phyloP scores from a whole-genome alignment of 371 early-diverging fungal species.

The Mucor plumbeus region DNA sequence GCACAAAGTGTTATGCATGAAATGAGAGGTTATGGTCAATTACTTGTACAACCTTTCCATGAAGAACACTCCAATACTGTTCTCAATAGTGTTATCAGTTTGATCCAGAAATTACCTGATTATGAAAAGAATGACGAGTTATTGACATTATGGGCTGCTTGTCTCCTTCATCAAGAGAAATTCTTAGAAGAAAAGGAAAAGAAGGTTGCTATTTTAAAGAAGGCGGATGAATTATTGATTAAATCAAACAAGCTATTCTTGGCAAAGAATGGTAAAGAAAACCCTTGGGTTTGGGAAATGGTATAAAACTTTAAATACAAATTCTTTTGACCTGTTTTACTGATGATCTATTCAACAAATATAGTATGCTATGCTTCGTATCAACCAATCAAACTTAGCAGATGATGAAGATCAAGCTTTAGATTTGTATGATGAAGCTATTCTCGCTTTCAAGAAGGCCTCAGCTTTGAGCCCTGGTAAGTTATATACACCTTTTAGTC shows the following conservation, averaged over 20 bases:
- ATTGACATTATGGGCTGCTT: conserved; percentile 38
- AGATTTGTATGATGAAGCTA: conserved; percentile 34
- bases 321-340: background rate
- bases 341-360: background rate
- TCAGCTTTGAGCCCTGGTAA: conserved; percentile 31
- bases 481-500: background rate
- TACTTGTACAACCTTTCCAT: conserved; percentile 35
- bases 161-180: conserved; percentile 37
- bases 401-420: conserved; percentile 53
- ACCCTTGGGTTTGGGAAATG: conserved; percentile 43
- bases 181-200: conserved; percentile 24
- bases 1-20: conserved; percentile 29
- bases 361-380: conserved; percentile 40
- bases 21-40: conserved; percentile 36
- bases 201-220: conserved; percentile 19
- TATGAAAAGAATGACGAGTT: conserved; percentile 35
- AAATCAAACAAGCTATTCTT: conserved; percentile 30
- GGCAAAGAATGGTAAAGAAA: conserved; percentile 33
- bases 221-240: conserved; percentile 25
- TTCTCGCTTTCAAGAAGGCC: conserved; percentile 31
- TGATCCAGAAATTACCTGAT: conserved; percentile 29
- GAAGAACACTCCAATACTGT: conserved; percentile 26
- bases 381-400: conserved; percentile 38
- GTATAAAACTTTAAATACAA: conserved; percentile 18
- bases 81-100: conserved; percentile 21